Evolutionary conservation across 495 filamentous ascomycete species (phyloP), one percentile per base, ranked within the genome.

Genomic region (Penicillium lividum): DNA sequence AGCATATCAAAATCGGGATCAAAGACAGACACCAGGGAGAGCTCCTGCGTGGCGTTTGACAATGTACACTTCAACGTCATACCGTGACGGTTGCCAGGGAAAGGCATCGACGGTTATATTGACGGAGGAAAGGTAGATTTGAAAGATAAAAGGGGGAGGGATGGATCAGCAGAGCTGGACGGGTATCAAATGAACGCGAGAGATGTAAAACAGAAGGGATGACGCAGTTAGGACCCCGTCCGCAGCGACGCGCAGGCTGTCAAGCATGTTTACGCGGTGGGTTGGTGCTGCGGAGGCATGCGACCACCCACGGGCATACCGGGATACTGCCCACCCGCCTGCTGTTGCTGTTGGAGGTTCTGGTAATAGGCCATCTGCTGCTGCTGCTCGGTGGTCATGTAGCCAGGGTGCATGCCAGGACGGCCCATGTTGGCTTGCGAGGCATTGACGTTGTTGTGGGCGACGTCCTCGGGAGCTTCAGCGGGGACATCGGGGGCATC

Each of bases 331-430:
- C 77, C 80, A 62, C 78, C 70, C 38, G 80, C 81, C 66, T 80
- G 77, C 65, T 81, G 79, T 67, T 81, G 77, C 68, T 82, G 80
- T 61, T 82, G 79, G 58, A 83, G 76, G 61, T 80, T 79, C 60
- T 83, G 78, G 57, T 84, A 82, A 68, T 84, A 84, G 42, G 80
- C 80, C 74, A 83, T 80, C 64, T 82, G 79, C 66, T 83, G 81
- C 54, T 84, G 81, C 60, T 84, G 79, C 60, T 82, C 79, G 11
- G 76, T 79, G 61, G 81, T 81, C 76, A 84, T 84, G 63, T 81
- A 80, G 50, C 77, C 76, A 10, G 74, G 78, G 47, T 78, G 78
- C 64, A 80, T 79, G 15, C 76, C 77, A 7, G 78, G 77, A 49
- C 80, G 79, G 40, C 77, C 69, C 64, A 84, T 81, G 66, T 75